phyloP scores from a whole-genome alignment of 2,329 filamentous ascomycete genomes.

The Ophiostoma sp. region DNA sequence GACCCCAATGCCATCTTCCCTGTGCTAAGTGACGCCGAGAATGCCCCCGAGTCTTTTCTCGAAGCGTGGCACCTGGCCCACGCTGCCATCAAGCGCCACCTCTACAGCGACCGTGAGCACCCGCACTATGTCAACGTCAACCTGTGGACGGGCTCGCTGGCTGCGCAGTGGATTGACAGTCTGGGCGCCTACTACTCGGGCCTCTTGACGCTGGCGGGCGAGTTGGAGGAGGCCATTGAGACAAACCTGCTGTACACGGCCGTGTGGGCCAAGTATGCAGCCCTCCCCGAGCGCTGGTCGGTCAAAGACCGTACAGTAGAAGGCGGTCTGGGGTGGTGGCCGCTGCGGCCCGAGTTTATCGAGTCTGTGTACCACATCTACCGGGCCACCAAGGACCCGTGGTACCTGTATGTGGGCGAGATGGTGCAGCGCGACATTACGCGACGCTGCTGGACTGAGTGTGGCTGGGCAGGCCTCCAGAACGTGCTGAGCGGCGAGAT shows the following conservation, averaged over 20 bases:
- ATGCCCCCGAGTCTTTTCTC: constrained; percentile 76
- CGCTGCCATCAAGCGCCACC: constrained; percentile 81
- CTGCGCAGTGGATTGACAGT: constrained; percentile 94
- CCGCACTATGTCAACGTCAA: constrained; percentile 94
- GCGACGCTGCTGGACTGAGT: constrained; percentile 82
- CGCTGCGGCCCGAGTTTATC: constrained; percentile 91
- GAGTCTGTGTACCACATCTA: constrained; percentile 98
- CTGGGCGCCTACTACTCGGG: constrained; percentile 94
- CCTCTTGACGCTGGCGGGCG: constrained; percentile 78
- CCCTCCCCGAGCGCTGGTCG: constrained; percentile 92
- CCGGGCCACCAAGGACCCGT: constrained; percentile 87
- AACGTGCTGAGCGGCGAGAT: constrained; percentile 81
- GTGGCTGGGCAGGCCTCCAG: constrained; percentile 89
- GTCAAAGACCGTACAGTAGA: constrained; percentile 81
- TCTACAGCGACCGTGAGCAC: constrained; percentile 82
- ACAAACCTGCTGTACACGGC: constrained; percentile 89
- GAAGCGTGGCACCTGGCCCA: constrained; percentile 83
- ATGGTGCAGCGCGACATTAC: constrained; percentile 91
- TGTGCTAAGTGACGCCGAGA: constrained; percentile 63
- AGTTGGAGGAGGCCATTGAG: constrained; percentile 86
- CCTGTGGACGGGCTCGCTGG: constrained; percentile 79
- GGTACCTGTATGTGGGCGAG: constrained; percentile 94
- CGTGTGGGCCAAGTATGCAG: constrained; percentile 92
- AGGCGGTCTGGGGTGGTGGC: constrained; percentile 89
- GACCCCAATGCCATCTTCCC: constrained; percentile 64